Evolutionary conservation across 2,329 filamentous ascomycete species (phyloP), one percentile per base, ranked within the genome.

Genomic region (Uncinocarpus reesii): DNA sequence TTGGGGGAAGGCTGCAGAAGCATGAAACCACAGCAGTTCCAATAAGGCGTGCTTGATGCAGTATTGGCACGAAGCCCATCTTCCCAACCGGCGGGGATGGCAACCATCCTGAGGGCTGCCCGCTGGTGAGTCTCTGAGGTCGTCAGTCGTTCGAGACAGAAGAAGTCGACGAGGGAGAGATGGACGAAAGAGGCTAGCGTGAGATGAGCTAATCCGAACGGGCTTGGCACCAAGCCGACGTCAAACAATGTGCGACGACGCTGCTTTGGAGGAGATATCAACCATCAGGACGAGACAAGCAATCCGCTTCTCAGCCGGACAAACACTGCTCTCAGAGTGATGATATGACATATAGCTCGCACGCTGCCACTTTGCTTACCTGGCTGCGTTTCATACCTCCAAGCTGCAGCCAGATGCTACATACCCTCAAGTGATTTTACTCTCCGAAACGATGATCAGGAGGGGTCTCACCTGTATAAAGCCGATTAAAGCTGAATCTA

Each of bases 211-310:
- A 34, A 43, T 43, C 28, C 35, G 18, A 43, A 7, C 18, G 2
- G 18, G 6, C 41, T 43, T 43, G 41, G 41, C 41, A 43, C 24
- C 13, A 6, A 34, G 29, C 7, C 41, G 24, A 43, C 28, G 41
- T 43, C 41, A 43, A 20, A 26, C 13, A 38, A 11, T 4, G 8
- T 7, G 35, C n/a, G 35, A 23, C 35, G 16, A 20, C 35, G 4
- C n/a, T 10, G n/a, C 20, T 21, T 23, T 23, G 34, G 4, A 23
- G 3, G 15, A n/a, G n/a, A n/a, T 7, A 38, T 38, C 7, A 7
- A 38, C 5, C 35, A 36, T 36, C n/a, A n/a, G n/a, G n/a, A n/a
- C n/a, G n/a, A n/a, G n/a, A n/a, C n/a, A n/a, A n/a, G n/a, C n/a
- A n/a, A n/a, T n/a, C n/a, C n/a, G n/a, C n/a, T n/a, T n/a, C n/a